Percentiles rank a stretch among this genome's conserved stretches.
These are phyloP conservation scores for Aspergillaceae sp. DNA, from an alignment of 2,329 filamentous ascomycete species.

Conservation along the genomic window DNA sequence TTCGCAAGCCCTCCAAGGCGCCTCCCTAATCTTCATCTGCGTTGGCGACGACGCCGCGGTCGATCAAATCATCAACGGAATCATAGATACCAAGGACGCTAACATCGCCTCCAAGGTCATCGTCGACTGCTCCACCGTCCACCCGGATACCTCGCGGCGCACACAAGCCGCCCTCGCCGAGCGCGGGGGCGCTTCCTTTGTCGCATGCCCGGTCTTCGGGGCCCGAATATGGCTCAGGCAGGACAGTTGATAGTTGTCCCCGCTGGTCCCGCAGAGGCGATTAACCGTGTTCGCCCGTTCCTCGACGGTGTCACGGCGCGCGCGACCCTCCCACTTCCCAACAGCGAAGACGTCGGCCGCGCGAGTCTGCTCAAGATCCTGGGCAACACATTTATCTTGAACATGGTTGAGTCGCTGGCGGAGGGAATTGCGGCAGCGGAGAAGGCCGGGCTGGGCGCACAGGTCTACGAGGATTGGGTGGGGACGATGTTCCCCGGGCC, in stretches of 20 bases:
- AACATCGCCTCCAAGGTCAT: slow-evolving; percentile 65
- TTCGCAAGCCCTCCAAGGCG: slow-evolving; percentile 54
- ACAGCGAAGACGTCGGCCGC: slow-evolving; percentile 58
- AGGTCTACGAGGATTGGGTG: slow-evolving; percentile 63
- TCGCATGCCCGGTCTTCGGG: slow-evolving; percentile 55
- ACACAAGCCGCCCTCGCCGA: slow-evolving; percentile 50
- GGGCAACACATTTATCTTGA: slow-evolving; percentile 78
- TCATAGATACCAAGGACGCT: slow-evolving; percentile 39
- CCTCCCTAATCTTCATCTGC: slow-evolving; percentile 75
- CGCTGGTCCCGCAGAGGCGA: slow-evolving; percentile 53
- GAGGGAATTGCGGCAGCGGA: slow-evolving; percentile 74
- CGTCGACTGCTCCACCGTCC: slow-evolving; percentile 79
- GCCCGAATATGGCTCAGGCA: slow-evolving; percentile 43
- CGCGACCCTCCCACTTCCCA: slow-evolving; percentile 58
- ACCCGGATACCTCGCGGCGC: slow-evolving; percentile 68
- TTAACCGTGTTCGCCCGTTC: slow-evolving; percentile 60
- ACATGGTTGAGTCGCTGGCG: slow-evolving; percentile 70
- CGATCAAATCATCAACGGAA: slow-evolving; percentile 50
- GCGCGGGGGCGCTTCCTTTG: slow-evolving; percentile 58
- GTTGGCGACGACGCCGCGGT: slow-evolving; percentile 71
- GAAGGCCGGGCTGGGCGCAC: slow-evolving; percentile 65
- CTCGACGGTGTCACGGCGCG: slow-evolving; percentile 64
- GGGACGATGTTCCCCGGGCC: slow-evolving; percentile 66
- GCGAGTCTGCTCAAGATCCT: slow-evolving; percentile 70
- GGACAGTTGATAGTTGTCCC: slow-evolving; percentile 66